phyloP scores from a whole-genome alignment of 1,284 basidiomycete genomes.

The Trametes pubescens region DNA sequence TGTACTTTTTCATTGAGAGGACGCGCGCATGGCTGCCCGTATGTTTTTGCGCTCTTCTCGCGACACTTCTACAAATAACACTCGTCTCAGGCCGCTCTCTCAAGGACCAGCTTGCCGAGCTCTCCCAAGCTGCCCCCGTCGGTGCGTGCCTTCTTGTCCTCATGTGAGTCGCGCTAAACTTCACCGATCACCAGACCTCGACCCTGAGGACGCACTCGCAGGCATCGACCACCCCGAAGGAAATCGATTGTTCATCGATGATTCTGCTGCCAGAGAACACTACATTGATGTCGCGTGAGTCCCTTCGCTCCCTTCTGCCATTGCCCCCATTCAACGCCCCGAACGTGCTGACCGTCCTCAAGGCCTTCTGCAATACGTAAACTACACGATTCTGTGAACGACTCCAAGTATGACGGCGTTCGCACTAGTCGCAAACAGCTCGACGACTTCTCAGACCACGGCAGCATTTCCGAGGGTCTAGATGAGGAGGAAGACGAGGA shows the following conservation, averaged over 20 bases:
- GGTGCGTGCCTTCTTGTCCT: conserved; percentile 52
- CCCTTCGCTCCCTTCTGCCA: background rate
- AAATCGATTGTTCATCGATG: conserved; percentile 36
- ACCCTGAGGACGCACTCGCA: conserved; percentile 71
- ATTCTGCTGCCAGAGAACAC: conserved; percentile 67
- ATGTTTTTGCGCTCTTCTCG: conserved; percentile 23
- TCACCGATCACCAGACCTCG: conserved; percentile 63
- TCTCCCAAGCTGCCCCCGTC: conserved; percentile 73
- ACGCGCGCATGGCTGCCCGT: conserved; percentile 32
- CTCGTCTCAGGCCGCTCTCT: conserved; percentile 64
- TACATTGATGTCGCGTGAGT: conserved; percentile 86
- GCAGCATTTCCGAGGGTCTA: conserved; percentile 45
- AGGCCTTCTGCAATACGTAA: conserved; percentile 78
- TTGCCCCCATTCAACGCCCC: conserved; percentile 23
- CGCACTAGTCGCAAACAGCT: conserved; percentile 70
- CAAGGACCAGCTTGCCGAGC: conserved; percentile 83
- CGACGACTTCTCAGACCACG: conserved; percentile 51
- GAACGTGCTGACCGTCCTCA: conserved; percentile 12
- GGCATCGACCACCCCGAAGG: conserved; percentile 30
- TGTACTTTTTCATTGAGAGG: background rate
- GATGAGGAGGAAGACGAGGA: conserved; percentile 40
- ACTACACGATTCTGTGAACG: conserved; percentile 64
- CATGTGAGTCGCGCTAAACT: conserved; percentile 26
- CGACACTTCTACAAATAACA: conserved; percentile 30
- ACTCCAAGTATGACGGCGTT: conserved; percentile 81